Conservation (phyloP, 1,139 yeast species). For the Kluyveromyces sp. region DNA sequence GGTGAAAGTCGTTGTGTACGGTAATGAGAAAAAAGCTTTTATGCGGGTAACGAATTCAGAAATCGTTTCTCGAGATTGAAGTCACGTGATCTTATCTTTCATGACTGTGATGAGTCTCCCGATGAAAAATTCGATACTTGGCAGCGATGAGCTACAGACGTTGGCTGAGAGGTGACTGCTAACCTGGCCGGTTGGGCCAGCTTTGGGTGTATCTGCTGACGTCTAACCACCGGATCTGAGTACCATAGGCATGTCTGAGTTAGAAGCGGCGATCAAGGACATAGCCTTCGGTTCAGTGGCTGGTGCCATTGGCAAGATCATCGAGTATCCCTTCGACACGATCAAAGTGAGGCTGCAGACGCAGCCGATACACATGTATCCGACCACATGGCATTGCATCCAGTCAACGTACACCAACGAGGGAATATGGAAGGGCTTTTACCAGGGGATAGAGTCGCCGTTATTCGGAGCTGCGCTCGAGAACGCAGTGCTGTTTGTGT, state of each 20-base stretch:
- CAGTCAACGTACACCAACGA: constrained; percentile 52
- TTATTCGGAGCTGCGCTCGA: constrained; percentile 83
- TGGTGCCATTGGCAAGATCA: constrained; percentile 76
- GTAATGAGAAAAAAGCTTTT: no score
- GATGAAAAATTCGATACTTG: not conserved
- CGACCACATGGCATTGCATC: constrained; percentile 43
- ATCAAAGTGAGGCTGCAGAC: constrained; percentile 85
- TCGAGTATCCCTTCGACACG: constrained; percentile 92
- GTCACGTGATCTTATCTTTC: not conserved
- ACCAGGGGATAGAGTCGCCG: constrained; percentile 73
- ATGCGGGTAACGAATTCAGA: no score
- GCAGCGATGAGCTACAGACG: not conserved
- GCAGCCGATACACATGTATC: constrained; percentile 40
- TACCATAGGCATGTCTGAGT: no score
- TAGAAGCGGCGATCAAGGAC: constrained; percentile 21
- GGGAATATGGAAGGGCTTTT: constrained; percentile 55
- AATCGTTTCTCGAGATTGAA: not conserved
- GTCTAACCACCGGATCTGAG: no score
- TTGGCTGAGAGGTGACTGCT: no score
- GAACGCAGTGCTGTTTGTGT: constrained; percentile 63
- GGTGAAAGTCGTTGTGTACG: not conserved
- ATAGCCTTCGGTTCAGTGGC: constrained; percentile 39
- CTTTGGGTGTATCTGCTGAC: no score
- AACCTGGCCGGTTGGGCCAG: no score
- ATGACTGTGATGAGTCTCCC: not conserved